phyloP scores from a whole-genome alignment of 148 eudicot species.

The Oxyria digyna region DNA sequence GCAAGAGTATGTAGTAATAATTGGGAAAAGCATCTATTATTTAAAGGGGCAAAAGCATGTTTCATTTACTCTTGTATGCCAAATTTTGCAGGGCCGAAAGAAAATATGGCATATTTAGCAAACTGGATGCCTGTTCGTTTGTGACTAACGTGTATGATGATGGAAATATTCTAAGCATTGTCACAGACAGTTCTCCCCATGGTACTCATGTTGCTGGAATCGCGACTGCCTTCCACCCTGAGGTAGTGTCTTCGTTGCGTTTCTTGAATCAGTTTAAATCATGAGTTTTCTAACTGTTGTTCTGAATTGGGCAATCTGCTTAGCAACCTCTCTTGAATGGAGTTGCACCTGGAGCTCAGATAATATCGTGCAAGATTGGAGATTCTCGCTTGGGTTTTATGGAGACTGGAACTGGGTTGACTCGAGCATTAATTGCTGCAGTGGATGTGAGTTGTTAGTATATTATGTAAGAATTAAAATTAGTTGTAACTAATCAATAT shows the following conservation, averaged over 20 bases:
- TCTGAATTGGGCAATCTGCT: not conserved
- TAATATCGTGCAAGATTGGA: slow-evolving; percentile 92
- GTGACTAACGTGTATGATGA: slow-evolving; percentile 82
- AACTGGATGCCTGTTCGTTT: slow-evolving; percentile 81
- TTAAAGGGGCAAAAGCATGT: not conserved
- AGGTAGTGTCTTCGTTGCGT: slow-evolving; percentile 30
- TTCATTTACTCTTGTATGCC: not conserved
- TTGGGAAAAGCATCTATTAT: no score
- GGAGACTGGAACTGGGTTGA: slow-evolving; percentile 98
- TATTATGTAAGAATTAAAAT: not conserved
- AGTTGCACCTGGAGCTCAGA: slow-evolving; percentile 98
- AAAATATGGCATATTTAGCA: slow-evolving; percentile 84
- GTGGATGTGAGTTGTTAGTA: slow-evolving; percentile 31
- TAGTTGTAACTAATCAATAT: not conserved
- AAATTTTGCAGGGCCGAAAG: slow-evolving; percentile 62
- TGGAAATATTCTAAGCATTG: slow-evolving; percentile 85
- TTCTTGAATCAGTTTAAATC: not conserved
- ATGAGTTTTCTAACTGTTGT: not conserved
- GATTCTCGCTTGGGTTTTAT: slow-evolving; percentile 90
- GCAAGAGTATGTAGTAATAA: not conserved
- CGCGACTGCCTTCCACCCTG: slow-evolving; percentile 81
- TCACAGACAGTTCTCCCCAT: slow-evolving; percentile 94
- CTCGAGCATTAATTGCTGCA: slow-evolving; percentile 85
- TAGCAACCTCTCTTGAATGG: slow-evolving; percentile 95
- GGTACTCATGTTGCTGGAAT: slow-evolving; percentile 99